Percentiles rank a stretch among this genome's conserved stretches.
Evolutionary conservation across 1,139 yeast species (phyloP).

Genomic region (Wickerhamomyces sp.): DNA sequence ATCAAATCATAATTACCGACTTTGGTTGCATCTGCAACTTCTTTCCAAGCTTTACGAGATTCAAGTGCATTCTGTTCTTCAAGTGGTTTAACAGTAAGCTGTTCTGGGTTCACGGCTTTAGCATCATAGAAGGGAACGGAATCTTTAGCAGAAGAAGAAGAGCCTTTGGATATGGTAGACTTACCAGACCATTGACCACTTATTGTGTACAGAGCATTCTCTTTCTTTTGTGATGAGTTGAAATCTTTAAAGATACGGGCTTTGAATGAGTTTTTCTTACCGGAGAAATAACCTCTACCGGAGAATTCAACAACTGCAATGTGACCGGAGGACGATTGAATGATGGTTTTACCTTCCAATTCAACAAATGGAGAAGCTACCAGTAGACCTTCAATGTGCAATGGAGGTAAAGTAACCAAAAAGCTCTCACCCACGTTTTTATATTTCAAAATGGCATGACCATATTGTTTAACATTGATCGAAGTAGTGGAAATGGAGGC

Average conservation of each 20-base stretch:
- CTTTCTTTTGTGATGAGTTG: constrained; percentile 41
- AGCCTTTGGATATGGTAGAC: constrained; percentile 40
- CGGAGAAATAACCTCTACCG: constrained; percentile 95
- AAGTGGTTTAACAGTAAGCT: constrained; percentile 68
- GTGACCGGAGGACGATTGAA: constrained; percentile 79
- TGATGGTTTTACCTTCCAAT: constrained; percentile 77
- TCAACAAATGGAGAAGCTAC: constrained; percentile 89
- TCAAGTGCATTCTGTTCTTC: constrained; percentile 74
- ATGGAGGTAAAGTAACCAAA: constrained; percentile 86
- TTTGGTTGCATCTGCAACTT: constrained; percentile 84
- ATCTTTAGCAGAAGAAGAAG: constrained; percentile 24
- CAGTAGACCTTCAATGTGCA: constrained; percentile 89
- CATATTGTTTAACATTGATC: constrained; percentile 82
- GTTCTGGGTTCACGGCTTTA: constrained; percentile 41
- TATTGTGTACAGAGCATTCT: constrained; percentile 69
- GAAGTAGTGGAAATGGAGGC: constrained; percentile 77
- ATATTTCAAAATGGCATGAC: constrained; percentile 75
- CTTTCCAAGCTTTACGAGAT: constrained; percentile 77
- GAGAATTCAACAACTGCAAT: constrained; percentile 70
- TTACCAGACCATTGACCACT: constrained; percentile 90
- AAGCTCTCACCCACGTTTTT: constrained; percentile 61
- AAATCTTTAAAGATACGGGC: constrained; percentile 65
- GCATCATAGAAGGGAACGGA: constrained; percentile 71
- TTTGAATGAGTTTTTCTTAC: constrained; percentile 88
- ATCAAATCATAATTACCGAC: constrained; percentile 70